Evolutionary conservation across 768 basidiomycete species (phyloP).

Genomic region (Pleurotus sapidus): DNA sequence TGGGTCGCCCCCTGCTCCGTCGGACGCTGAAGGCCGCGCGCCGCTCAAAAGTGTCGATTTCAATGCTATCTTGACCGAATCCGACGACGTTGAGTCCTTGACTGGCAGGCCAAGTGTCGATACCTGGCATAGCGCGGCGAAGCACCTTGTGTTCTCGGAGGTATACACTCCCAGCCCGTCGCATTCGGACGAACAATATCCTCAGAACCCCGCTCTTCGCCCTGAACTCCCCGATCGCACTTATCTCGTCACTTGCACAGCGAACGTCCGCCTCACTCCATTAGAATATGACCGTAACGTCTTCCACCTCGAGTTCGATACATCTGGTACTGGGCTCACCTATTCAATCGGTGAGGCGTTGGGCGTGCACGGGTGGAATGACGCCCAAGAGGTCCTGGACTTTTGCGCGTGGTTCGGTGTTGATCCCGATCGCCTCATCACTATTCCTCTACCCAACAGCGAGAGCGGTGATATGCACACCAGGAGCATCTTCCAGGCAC

Average conservation of each 20-base stretch:
- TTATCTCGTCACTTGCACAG: constrained; percentile 89
- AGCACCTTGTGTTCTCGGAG: constrained; percentile 85
- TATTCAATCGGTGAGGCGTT: constrained; percentile 97
- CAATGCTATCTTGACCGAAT: constrained; percentile 73
- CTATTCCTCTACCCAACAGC: constrained; percentile 67
- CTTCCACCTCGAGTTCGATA: constrained; percentile 97
- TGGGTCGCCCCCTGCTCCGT: constrained; percentile 18
- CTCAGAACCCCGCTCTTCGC: constrained; percentile 68
- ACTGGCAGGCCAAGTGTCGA: constrained; percentile 59
- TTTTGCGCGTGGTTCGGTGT: constrained; percentile 94
- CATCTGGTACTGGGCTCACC: constrained; percentile 86
- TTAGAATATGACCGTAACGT: constrained; percentile 97
- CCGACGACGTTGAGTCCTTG: constrained; percentile 51
- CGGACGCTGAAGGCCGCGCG: constrained; percentile 17
- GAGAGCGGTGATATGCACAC: constrained; percentile 74
- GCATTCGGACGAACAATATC: constrained; percentile 37
- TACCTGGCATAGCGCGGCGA: constrained; percentile 85
- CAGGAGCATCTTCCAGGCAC: constrained; percentile 89
- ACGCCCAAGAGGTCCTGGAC: constrained; percentile 78
- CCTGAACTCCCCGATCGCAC: constrained; percentile 89
- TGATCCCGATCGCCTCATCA: constrained; percentile 75
- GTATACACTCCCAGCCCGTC: constrained; percentile 57
- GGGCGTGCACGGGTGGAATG: constrained; percentile 98
- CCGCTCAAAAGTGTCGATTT: constrained; percentile 59
- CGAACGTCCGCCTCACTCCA: constrained; percentile 94